Evolutionary conservation across 164 flowering plant genomes (phyloP).

Genomic region (grape (Vitis vinifera)): DNA sequence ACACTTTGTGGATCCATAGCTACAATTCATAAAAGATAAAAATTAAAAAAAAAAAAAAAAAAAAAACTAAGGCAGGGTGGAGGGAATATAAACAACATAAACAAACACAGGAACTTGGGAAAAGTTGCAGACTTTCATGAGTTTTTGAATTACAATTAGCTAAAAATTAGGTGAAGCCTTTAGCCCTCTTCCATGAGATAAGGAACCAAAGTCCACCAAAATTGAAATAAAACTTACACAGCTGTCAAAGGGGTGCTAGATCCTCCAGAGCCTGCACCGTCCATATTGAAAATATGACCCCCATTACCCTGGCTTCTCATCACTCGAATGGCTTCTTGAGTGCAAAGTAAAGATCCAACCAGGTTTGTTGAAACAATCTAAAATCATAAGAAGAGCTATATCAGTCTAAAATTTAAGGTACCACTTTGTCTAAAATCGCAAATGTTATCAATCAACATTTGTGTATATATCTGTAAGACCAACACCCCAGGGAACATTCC

Average conservation of each 20-base stretch:
- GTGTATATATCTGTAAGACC: not conserved
- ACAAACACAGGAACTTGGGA: not conserved
- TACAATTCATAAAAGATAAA: constrained; percentile 15
- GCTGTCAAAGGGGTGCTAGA: constrained; percentile 98
- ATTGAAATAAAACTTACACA: constrained; percentile 56
- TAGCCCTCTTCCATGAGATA: not conserved
- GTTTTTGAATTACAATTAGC: not conserved
- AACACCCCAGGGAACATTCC: too few species aligned
- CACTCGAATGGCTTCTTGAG: constrained; percentile 83
- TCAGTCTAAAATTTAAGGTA: not conserved
- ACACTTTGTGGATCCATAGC: constrained; percentile 96
- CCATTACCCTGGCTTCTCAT: constrained; percentile 66
- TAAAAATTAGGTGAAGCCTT: not conserved
- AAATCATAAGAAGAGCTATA: constrained; percentile 3
- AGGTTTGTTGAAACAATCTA: constrained; percentile 95
- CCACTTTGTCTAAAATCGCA: not conserved
- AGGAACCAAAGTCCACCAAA: not conserved
- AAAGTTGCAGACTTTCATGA: not conserved
- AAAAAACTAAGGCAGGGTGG: constrained; percentile 3
- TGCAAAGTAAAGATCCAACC: constrained; percentile 88
- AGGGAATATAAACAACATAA: not conserved
- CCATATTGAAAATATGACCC: constrained; percentile 98
- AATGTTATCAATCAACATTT: not conserved
- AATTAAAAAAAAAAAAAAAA: constrained; percentile 3
- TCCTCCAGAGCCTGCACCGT: constrained; percentile 99